A percentile compares a stretch with the other conserved stretches of the same genome.
Evolutionary conservation across 108 stramenopile species (phyloP).

Genomic region (Aureococcus anophagefferens): DNA sequence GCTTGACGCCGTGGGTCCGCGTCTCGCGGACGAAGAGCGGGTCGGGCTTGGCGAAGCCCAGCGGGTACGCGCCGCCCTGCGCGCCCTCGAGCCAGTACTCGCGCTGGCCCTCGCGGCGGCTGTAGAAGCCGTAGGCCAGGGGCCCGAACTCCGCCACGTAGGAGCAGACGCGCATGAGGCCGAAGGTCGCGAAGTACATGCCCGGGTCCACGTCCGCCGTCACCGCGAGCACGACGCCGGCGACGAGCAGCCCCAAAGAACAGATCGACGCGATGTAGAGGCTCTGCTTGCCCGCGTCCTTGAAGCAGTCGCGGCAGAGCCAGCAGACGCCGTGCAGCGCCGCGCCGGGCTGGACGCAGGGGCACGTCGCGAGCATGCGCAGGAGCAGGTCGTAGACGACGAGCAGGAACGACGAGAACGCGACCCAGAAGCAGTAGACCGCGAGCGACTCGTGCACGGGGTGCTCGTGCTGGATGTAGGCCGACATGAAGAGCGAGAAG

Average conservation of each 20-base stretch:
- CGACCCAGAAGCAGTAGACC: neutral
- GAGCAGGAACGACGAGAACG: neutral
- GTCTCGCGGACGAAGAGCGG: neutral
- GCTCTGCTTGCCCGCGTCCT: neutral
- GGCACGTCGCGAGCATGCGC: neutral
- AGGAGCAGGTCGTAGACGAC: neutral
- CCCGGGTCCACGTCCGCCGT: neutral
- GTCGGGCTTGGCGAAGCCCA: neutral
- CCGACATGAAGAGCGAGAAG: neutral
- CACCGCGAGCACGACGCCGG: neutral
- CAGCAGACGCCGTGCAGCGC: neutral
- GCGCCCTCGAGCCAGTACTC: neutral
- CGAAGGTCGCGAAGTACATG: neutral
- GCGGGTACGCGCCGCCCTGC: neutral
- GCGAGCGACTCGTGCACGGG: neutral
- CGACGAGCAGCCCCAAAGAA: neutral
- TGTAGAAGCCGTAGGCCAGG: neutral
- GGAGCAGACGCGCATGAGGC: neutral
- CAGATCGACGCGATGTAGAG: neutral
- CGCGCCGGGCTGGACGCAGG: neutral
- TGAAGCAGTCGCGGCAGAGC: neutral
- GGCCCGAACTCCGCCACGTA: neutral
- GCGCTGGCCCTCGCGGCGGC: neutral
- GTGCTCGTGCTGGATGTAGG: neutral
- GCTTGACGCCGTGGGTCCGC: too few species aligned